phyloP scores from a whole-genome alignment of 2,329 filamentous ascomycete genomes.

The Fusarium euwallaceae region DNA sequence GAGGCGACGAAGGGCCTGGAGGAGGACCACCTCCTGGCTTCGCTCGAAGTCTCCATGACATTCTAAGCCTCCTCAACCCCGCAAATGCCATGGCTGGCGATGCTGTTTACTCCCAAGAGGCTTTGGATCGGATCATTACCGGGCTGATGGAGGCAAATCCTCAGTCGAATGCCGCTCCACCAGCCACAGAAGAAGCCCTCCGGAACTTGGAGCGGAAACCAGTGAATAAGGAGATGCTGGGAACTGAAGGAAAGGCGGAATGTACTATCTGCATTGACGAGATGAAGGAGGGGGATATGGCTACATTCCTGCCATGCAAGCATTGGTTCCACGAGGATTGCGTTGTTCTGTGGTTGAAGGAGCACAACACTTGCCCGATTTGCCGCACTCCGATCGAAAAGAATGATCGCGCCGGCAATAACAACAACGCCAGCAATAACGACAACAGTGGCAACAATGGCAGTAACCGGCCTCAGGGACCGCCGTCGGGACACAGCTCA shows the following conservation, averaged over 20 bases:
- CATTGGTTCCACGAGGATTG: constrained; percentile 95
- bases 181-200: constrained; percentile 83
- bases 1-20: constrained; percentile 31
- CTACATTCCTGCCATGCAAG: constrained; percentile 84
- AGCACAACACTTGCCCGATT: constrained; percentile 94
- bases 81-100: constrained; percentile 75
- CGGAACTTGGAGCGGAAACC: constrained; percentile 77
- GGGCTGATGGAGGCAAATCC: constrained; percentile 88
- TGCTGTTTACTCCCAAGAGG: constrained; percentile 91
- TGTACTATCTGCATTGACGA: constrained; percentile 97
- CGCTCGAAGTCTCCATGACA: constrained; percentile 60
- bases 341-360: constrained; percentile 84
- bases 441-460: constrained; percentile 6
- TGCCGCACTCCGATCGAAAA: constrained; percentile 73
- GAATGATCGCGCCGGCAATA: constrained; percentile 38
- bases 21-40: constrained; percentile 42
- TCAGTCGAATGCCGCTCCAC: constrained; percentile 82
- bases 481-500: constrained; percentile 23
- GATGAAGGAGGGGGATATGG: constrained; percentile 78
- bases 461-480: constrained; percentile 26
- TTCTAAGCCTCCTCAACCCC: constrained; percentile 68
- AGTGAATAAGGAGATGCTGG: constrained; percentile 78
- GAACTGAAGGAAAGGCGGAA: constrained; percentile 76
- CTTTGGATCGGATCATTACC: constrained; percentile 88
- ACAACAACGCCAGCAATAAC: constrained; percentile 26